A percentile compares a stretch with the other conserved stretches of the same genome.
These are phyloP conservation scores for Phaeosphaeriaceae sp. DNA, from an alignment of 2,329 filamentous ascomycete genomes.

Conservation along the genomic window DNA sequence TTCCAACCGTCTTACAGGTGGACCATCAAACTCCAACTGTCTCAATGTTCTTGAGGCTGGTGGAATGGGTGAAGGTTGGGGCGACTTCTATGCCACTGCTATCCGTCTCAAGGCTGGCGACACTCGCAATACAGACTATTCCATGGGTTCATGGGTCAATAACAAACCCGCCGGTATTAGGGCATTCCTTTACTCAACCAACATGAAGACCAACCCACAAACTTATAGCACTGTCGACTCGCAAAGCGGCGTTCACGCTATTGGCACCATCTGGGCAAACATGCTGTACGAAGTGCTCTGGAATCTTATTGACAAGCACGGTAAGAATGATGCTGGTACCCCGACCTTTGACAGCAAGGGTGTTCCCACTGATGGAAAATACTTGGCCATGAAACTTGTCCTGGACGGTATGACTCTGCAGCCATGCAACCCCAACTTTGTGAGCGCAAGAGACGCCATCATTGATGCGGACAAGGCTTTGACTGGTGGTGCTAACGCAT, in stretches of 20 bases:
- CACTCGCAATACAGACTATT: conserved; percentile 55
- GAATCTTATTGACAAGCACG: conserved; percentile 64
- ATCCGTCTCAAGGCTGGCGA: conserved; percentile 56
- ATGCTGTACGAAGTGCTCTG: conserved; percentile 64
- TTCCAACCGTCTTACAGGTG: conserved; percentile 65
- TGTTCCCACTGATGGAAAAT: conserved; percentile 61
- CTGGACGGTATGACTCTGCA: conserved; percentile 61
- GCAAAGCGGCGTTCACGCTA: conserved; percentile 52
- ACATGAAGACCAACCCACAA: conserved; percentile 57
- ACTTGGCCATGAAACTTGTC: conserved; percentile 60
- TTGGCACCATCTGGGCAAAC: conserved; percentile 61
- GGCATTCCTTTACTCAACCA: conserved; percentile 60
- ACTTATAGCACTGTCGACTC: conserved; percentile 56
- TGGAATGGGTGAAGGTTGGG: conserved; percentile 67
- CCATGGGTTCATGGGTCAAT: conserved; percentile 59
- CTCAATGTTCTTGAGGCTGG: conserved; percentile 57
- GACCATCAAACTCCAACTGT: conserved; percentile 61
- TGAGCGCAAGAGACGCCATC: conserved; percentile 62
- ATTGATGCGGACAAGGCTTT: conserved; percentile 61
- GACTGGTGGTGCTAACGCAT: conserved; percentile 59
- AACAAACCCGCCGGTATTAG: conserved; percentile 57
- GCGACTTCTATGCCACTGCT: conserved; percentile 62
- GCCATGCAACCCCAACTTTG: conserved; percentile 63
- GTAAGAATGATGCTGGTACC: conserved; percentile 54
- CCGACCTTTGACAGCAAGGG: conserved; percentile 54